These are phyloP conservation scores for Tirmania nivea DNA, from an alignment of 495 filamentous ascomycete species.

Conservation along the genomic window DNA sequence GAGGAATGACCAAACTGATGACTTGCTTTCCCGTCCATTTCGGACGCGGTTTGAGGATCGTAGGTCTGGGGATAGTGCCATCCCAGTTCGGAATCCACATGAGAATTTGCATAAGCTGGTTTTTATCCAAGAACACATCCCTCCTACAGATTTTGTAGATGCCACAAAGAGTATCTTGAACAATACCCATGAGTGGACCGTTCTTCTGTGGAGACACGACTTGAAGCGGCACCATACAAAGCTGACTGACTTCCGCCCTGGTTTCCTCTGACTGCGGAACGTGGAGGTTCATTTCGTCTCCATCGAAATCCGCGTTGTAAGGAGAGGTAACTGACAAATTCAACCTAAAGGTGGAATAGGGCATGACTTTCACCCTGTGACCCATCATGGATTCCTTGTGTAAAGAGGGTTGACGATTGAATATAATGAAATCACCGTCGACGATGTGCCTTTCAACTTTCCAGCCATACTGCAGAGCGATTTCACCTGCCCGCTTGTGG, in stretches of 20 bases:
- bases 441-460: slow-evolving; percentile 92
- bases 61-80: slow-evolving; percentile 72
- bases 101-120: slow-evolving; percentile 85
- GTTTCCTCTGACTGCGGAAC: slow-evolving; percentile 95
- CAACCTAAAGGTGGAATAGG: slow-evolving; percentile 90
- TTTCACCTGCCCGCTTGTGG: slow-evolving; percentile 60
- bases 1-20: slow-evolving; percentile 74
- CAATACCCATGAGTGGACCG: slow-evolving; percentile 95
- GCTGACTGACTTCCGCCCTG: slow-evolving; percentile 71
- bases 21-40: slow-evolving; percentile 99
- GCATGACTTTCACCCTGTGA: slow-evolving; percentile 92
- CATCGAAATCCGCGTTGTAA: slow-evolving; percentile 99
- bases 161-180: slow-evolving; percentile 90
- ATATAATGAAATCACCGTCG: slow-evolving; percentile 92
- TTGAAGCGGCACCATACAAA: slow-evolving; percentile 90
- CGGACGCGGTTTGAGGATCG: slow-evolving; percentile 74
- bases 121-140: slow-evolving; percentile 73
- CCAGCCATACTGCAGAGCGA: slow-evolving; percentile 85
- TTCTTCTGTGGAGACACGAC: slow-evolving; percentile 97
- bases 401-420: slow-evolving; percentile 95
- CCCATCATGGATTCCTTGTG: slow-evolving; percentile 99
- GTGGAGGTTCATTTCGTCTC: slow-evolving; percentile 99
- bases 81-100: slow-evolving; percentile 97
- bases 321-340: slow-evolving; percentile 95
- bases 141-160: slow-evolving; percentile 90